Conservation (phyloP, 2,329 filamentous ascomycete species). For the Colletotrichum australisinense region DNA sequence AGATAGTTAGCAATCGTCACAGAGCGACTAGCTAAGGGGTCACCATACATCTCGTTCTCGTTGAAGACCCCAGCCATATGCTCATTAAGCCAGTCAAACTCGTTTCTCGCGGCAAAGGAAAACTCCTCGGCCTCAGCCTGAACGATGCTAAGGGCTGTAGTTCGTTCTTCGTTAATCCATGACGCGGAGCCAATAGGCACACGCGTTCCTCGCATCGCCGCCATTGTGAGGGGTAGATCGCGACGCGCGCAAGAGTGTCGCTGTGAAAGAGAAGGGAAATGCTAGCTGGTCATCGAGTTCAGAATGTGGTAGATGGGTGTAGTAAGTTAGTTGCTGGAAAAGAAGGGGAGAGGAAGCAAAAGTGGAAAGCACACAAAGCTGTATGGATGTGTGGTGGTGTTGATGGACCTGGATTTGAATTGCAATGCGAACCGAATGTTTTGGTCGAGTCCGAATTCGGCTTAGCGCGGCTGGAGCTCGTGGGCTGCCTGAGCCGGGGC, state of each 20-base stretch:
- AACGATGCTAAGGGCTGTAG: slow-evolving; percentile 80
- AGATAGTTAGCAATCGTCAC: not conserved
- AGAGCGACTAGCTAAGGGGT: slow-evolving; percentile 31
- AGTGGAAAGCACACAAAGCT: slow-evolving; percentile 31
- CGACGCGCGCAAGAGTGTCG: slow-evolving; percentile 32
- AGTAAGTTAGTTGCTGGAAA: slow-evolving; percentile 21
- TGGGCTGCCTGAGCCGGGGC: slow-evolving; percentile 28
- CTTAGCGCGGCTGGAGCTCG: slow-evolving; percentile 42
- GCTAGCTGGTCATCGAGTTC: slow-evolving; percentile 37
- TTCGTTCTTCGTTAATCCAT: slow-evolving; percentile 89
- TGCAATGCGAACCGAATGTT: slow-evolving; percentile 45
- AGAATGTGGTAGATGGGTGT: slow-evolving; percentile 23
- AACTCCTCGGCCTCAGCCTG: slow-evolving; percentile 92
- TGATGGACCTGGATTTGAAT: slow-evolving; percentile 34
- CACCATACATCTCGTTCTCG: slow-evolving; percentile 83
- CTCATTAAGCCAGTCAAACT: slow-evolving; percentile 98
- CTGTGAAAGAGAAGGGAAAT: slow-evolving; percentile 22
- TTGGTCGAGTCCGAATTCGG: slow-evolving; percentile 50
- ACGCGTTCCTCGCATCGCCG: slow-evolving; percentile 66
- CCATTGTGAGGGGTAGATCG: slow-evolving; percentile 37
- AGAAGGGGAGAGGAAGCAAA: slow-evolving; percentile 36
- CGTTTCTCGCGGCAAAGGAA: slow-evolving; percentile 89
- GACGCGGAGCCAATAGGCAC: slow-evolving; percentile 81
- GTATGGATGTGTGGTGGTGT: slow-evolving; percentile 32
- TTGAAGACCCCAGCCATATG: slow-evolving; percentile 97